Evolutionary conservation across 2,329 filamentous ascomycete species (phyloP), one percentile per base, ranked within the genome.

Genomic region (Alternaria arbusti): DNA sequence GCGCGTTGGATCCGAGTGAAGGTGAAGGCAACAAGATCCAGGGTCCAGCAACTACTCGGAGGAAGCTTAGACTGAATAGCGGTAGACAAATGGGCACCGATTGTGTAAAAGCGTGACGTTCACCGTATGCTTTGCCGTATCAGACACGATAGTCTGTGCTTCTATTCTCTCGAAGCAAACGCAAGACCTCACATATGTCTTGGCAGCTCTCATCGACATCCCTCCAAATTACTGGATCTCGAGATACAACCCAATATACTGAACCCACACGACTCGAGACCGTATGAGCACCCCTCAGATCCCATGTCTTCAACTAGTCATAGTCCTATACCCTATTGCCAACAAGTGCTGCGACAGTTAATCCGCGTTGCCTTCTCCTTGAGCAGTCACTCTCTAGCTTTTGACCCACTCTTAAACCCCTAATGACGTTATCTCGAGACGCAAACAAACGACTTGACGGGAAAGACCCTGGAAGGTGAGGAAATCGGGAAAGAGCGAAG

Each of bases 11-110:
- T 36, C 28, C 4, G 32, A 13, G 28, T 51, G 17, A 36, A 22
- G 8, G 49, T 36, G 28, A 52, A 52, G 30, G 49, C 20, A 23
- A 30, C 20, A 22, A n/a, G 32, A 36, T 40, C 9, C 30, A 52
- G 20, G 28, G 9, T 52, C 28, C 20, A 36, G 12, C 20, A 36
- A 40, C 10, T 9, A 30, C 49, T 10, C 8, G 28, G 30, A 40
- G 13, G 32, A 36, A 40, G 49, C 30, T 25, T 22, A 13, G 28
- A 52, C 17, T n/a, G 8, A 6, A 4, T 52, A 25, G 30, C 15
- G 30, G 49, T 52, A 12, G 49, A 12, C 13, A 17, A 25, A 7
- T 15, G 20, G 49, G 30, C 13, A 15, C 28, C 11, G 9, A 7
- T 25, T 17, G 22, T 32, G 10, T 22, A 15, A 23, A 15, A 52